These are phyloP conservation scores for Ogataea philodendri DNA, from an alignment of 805 yeast genomes.

Conservation along the genomic window DNA sequence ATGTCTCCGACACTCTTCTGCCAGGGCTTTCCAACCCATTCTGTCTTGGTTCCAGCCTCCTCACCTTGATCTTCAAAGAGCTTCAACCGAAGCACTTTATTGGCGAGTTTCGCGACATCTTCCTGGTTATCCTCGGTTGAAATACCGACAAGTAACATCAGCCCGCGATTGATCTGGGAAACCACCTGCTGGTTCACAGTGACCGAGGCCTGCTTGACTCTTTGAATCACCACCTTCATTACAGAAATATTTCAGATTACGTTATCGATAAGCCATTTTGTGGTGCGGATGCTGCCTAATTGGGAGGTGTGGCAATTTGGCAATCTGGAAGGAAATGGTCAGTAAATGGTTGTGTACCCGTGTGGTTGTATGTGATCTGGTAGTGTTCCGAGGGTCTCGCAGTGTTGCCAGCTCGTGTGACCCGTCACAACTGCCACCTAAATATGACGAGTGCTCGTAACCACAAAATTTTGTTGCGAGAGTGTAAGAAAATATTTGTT, in stretches of 20 bases:
- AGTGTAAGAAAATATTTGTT: constrained; percentile 5
- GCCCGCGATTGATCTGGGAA: constrained; percentile 74
- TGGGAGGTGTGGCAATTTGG: too few relatives aligned
- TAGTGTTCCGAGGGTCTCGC: too few relatives aligned
- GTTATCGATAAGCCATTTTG: background rate
- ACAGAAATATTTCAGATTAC: background rate
- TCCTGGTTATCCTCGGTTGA: constrained; percentile 71
- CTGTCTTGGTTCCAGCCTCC: constrained; percentile 42
- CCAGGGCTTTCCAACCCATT: constrained; percentile 74
- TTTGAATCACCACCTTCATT: constrained; percentile 90
- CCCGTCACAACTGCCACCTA: constrained; percentile 5
- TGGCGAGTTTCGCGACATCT: constrained; percentile 68
- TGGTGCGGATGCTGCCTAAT: background rate
- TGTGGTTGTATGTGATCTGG: too few relatives aligned
- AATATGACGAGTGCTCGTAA: constrained; percentile 10
- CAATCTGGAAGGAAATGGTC: too few relatives aligned
- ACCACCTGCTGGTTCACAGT: constrained; percentile 70
- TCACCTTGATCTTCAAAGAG: constrained; percentile 60
- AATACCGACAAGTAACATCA: constrained; percentile 82
- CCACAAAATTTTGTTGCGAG: constrained; percentile 10
- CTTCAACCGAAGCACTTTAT: constrained; percentile 62
- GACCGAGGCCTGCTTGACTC: constrained; percentile 86
- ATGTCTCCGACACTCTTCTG: constrained; percentile 62
- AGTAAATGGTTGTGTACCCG: too few relatives aligned
- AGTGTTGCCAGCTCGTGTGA: constrained; percentile 2